Evolutionary conservation across 75 land plant genomes (phyloP).

Genomic region (Selaginella moellendorffii): DNA sequence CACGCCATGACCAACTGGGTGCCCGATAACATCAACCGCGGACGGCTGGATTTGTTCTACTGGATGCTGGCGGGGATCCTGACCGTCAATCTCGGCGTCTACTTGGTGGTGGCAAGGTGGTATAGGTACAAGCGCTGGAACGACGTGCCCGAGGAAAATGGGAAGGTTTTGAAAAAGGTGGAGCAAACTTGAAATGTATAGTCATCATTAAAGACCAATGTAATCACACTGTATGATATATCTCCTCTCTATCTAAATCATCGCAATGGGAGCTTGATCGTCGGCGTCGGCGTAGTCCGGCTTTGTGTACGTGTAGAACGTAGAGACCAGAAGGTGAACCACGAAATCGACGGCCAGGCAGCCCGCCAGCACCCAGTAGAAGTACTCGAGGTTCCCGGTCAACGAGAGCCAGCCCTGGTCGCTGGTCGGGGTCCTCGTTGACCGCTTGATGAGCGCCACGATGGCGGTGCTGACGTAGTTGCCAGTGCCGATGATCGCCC

Average conservation of each 20-base stretch:
- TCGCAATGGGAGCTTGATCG: not conserved
- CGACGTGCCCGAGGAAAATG: too few species aligned
- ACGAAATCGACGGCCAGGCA: not conserved
- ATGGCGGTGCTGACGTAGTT: not conserved
- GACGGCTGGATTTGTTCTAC: constrained; percentile 66
- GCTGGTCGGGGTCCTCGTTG: not conserved
- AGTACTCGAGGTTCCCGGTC: not conserved
- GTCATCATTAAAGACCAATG: too few species aligned
- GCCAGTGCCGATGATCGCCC: not conserved
- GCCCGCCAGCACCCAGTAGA: not conserved
- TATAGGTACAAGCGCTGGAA: constrained; percentile 35
- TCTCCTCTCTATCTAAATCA: too few species aligned
- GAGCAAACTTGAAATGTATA: too few species aligned
- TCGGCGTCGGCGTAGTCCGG: not conserved
- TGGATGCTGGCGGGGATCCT: constrained; percentile 39
- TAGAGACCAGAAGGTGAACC: not conserved
- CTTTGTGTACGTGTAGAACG: not conserved
- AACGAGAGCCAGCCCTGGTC: not conserved
- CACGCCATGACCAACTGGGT: constrained; percentile 37
- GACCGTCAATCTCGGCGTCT: constrained; percentile 34
- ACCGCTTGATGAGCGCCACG: not conserved
- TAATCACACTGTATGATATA: too few species aligned
- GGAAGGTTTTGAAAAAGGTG: too few species aligned
- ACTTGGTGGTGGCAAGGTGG: constrained; percentile 41
- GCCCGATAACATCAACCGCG: constrained; percentile 46